These are phyloP conservation scores for Vanrija humicola DNA, from an alignment of 1,284 basidiomycete genomes.

Conservation along the genomic window DNA sequence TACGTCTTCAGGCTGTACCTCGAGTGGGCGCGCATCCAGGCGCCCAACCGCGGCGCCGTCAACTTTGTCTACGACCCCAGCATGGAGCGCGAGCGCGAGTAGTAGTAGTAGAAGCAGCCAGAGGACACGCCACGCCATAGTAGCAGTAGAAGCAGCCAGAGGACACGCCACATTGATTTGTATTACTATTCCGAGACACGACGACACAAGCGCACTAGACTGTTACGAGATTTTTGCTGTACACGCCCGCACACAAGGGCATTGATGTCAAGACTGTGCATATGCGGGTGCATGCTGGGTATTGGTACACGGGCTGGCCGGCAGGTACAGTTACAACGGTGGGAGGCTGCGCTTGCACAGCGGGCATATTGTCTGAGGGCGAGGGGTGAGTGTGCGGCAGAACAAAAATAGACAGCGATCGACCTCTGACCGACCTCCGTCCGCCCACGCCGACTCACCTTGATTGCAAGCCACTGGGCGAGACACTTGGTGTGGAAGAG, in stretches of 20 bases:
- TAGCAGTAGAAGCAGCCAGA: not conserved
- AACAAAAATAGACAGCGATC: too few species aligned
- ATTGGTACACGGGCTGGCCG: not conserved
- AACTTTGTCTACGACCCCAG: conserved; percentile 31
- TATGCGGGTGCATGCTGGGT: not conserved
- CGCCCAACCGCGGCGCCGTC: conserved; percentile 18
- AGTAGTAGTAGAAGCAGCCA: not conserved
- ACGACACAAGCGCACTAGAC: too few species aligned
- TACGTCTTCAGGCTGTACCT: conserved; percentile 45
- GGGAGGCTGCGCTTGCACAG: conserved; percentile 75
- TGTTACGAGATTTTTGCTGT: too few species aligned
- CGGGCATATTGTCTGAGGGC: conserved; percentile 73
- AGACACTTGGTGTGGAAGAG: conserved; percentile 84
- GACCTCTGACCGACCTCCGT: too few species aligned
- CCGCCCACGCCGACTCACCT: conserved; percentile 54
- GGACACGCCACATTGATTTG: too few species aligned
- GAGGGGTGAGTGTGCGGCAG: not conserved
- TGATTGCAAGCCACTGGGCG: conserved; percentile 80
- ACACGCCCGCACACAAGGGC: too few species aligned
- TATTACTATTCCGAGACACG: too few species aligned
- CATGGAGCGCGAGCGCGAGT: conserved; percentile 20
- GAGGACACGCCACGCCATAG: not conserved
- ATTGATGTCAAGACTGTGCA: not conserved
- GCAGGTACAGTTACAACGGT: conserved; percentile 55
- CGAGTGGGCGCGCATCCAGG: conserved; percentile 41